Evolutionary conservation across 805 yeast species (phyloP).

Genomic region (Ogataea trehalophila): DNA sequence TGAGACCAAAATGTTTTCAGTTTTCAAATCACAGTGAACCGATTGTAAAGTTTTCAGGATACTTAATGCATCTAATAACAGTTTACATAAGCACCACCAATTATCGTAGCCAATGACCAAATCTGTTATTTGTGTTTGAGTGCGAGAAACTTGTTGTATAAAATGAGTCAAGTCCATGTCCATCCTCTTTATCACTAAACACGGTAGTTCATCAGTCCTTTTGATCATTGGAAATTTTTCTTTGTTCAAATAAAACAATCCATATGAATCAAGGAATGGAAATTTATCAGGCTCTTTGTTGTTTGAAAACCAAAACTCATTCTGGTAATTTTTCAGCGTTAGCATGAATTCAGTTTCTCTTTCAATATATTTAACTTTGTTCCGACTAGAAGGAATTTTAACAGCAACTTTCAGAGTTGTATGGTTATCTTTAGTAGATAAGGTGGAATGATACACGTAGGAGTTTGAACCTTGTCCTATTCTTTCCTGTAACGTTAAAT

Average conservation of each 20-base stretch:
- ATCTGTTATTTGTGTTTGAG: conserved; percentile 2
- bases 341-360: conserved; percentile 24
- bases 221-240: conserved; percentile 22
- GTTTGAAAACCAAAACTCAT: conserved; percentile 10
- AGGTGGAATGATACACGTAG: conserved; percentile 21
- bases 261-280: conserved; percentile 28
- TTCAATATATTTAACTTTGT: conserved; percentile 22
- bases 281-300: conserved; percentile 2
- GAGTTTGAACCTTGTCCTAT: conserved; percentile 30
- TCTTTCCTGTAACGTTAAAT: conserved; percentile 11
- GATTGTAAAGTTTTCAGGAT: conserved; percentile 25
- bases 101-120: conserved; percentile 18
- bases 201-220: conserved; percentile 24
- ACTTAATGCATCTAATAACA: conserved; percentile 23
- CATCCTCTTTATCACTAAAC: conserved; percentile 25
- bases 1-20: conserved; percentile 37
- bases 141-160: conserved; percentile 7
- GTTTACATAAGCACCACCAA: conserved; percentile 32
- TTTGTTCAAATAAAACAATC: conserved; percentile 24
- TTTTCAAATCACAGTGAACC: conserved; percentile 46
- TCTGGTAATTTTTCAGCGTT: conserved; percentile 15
- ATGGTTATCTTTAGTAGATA: conserved; percentile 11
- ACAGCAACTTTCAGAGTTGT: conserved; percentile 18
- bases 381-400: conserved; percentile 26
- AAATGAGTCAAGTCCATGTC: conserved; percentile 24